Conservation (phyloP, 176 grass and related monocot genomes). For the Bolboschoenus planiculmis region DNA sequence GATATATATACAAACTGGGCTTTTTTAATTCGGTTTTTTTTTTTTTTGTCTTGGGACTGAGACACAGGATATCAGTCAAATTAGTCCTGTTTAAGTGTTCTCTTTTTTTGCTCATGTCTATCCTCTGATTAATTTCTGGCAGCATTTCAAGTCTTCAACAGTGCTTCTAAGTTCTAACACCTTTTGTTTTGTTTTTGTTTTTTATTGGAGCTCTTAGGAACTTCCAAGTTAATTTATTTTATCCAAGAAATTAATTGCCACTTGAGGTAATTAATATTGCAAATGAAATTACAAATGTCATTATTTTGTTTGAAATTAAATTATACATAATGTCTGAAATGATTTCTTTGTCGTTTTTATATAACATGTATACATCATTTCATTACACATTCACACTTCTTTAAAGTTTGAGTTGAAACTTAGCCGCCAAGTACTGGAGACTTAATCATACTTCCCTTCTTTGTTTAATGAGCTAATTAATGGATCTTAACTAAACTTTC, state of each 20-base stretch:
- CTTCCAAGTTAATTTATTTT: background rate
- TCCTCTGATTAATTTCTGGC: background rate
- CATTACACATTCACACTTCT: too few species aligned
- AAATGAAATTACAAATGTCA: too few species aligned
- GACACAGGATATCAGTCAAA: background rate
- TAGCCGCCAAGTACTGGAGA: too few species aligned
- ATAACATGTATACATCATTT: background rate
- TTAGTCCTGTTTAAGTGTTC: background rate
- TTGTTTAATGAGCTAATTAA: too few species aligned
- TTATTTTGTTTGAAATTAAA: too few species aligned
- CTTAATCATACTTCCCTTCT: too few species aligned
- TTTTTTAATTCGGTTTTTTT: background rate
- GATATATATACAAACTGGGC: background rate
- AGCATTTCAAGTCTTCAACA: background rate
- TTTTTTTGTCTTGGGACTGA: slow-evolving; percentile 9
- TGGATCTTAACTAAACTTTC: too few species aligned
- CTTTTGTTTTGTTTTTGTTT: background rate
- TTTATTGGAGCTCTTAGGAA: background rate
- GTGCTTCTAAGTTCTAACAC: background rate
- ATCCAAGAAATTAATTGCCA: too few species aligned
- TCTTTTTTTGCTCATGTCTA: background rate
- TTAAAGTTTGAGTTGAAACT: too few species aligned
- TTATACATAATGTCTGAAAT: background rate
- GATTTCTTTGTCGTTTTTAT: background rate
- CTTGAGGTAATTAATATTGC: too few species aligned